phyloP scores from a whole-genome alignment of 805 yeast genomes.

The Schizosaccharomyces octosporus region DNA sequence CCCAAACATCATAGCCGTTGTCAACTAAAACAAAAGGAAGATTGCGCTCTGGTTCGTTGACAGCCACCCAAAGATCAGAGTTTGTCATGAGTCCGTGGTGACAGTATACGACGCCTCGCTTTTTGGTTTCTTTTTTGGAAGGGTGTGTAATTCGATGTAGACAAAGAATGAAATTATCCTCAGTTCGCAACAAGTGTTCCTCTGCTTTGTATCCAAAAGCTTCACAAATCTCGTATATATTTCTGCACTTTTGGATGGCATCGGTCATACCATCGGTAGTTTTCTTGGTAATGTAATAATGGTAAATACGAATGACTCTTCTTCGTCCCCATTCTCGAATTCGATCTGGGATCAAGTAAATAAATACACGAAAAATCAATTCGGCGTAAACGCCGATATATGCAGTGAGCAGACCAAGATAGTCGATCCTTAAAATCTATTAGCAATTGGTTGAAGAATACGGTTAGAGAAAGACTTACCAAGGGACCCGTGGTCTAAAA shows the following conservation, averaged over 20 bases:
- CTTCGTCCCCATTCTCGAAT: neutral
- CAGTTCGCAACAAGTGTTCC: slow-evolving; percentile 52
- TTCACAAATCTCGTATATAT: slow-evolving; percentile 20
- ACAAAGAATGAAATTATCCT: slow-evolving; percentile 53
- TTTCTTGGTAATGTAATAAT: neutral
- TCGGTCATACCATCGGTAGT: neutral
- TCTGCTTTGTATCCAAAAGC: slow-evolving; percentile 48
- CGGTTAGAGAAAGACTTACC: too few species aligned
- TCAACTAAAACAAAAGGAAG: slow-evolving; percentile 59
- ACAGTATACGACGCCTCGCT: slow-evolving; percentile 37
- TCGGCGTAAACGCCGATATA: neutral
- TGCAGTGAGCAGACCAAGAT: neutral
- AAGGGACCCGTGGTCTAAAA: too few species aligned
- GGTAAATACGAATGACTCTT: neutral
- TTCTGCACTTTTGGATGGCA: neutral
- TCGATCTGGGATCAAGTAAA: neutral
- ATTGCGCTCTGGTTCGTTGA: slow-evolving; percentile 22
- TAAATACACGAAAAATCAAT: neutral
- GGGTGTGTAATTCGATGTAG: slow-evolving; percentile 26
- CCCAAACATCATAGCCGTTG: slow-evolving; percentile 56
- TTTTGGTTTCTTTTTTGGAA: neutral
- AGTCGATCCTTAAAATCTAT: neutral
- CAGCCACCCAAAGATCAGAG: slow-evolving; percentile 57
- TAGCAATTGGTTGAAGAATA: neutral
- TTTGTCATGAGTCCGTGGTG: slow-evolving; percentile 86